phyloP scores from a whole-genome alignment of 495 filamentous ascomycete species.

The Chlorociboria aeruginascens region DNA sequence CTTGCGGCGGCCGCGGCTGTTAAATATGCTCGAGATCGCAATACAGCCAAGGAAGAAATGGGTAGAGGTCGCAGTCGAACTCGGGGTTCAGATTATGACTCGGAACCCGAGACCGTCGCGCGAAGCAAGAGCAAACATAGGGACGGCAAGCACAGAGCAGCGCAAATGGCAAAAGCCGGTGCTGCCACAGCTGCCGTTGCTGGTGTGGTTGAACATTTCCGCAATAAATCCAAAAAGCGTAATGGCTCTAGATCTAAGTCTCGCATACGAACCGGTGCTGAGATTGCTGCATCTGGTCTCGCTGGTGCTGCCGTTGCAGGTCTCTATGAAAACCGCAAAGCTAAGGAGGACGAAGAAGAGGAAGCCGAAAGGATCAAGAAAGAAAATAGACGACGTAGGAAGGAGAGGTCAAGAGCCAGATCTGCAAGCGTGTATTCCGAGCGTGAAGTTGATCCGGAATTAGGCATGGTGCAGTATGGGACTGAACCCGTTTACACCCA shows the following conservation, averaged over 20 bases:
- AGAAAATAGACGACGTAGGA: constrained; percentile 11
- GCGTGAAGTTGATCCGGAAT: constrained; percentile 46
- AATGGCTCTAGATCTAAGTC: constrained; percentile 38
- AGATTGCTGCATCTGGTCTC: constrained; percentile 63
- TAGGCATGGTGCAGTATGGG: constrained; percentile 77
- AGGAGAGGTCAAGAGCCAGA: constrained; percentile 42
- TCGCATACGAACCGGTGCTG: constrained; percentile 42
- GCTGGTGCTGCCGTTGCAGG: constrained; percentile 71
- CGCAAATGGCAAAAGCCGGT: constrained; percentile 65
- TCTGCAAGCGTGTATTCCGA: constrained; percentile 38
- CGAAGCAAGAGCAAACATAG: constrained; percentile 33
- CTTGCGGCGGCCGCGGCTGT: constrained; percentile 63
- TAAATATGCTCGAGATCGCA: constrained; percentile 60
- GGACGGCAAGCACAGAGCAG: constrained; percentile 50
- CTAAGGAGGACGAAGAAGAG: constrained; percentile 49
- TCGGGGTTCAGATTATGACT: constrained; percentile 24
- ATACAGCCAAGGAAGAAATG: constrained; percentile 49
- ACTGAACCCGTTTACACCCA: constrained; percentile 43
- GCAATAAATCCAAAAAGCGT: constrained; percentile 57
- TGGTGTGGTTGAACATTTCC: constrained; percentile 60
- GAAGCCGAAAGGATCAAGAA: constrained; percentile 19
- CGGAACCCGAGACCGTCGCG: constrained; percentile 18
- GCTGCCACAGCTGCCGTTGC: constrained; percentile 67
- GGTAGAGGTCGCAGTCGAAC: constrained; percentile 58
- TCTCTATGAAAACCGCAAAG: constrained; percentile 67